Conservation (phyloP, 2,329 filamentous ascomycete genomes). For the Talaromyces sp. region DNA sequence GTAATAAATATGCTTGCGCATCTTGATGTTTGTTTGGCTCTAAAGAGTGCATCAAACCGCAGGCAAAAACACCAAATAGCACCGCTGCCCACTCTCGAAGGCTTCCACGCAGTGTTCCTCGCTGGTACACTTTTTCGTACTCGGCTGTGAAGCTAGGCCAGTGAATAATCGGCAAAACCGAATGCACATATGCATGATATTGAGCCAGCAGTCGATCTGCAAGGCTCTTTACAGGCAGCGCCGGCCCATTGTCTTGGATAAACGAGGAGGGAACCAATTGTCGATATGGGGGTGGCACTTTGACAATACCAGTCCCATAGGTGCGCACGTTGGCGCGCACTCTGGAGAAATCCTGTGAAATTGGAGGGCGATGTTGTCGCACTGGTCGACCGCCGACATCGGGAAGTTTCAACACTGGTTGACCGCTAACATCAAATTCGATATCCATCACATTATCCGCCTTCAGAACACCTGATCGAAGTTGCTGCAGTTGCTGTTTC, state of each 20-base stretch:
- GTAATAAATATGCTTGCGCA: constrained; percentile 66
- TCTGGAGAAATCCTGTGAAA: constrained; percentile 65
- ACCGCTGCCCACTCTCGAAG: constrained; percentile 71
- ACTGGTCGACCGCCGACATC: constrained; percentile 64
- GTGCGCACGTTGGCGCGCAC: constrained; percentile 70
- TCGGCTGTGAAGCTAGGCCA: constrained; percentile 77
- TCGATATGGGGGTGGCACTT: constrained; percentile 67
- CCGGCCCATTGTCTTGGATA: constrained; percentile 53
- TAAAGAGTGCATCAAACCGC: constrained; percentile 70
- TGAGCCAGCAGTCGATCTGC: constrained; percentile 70
- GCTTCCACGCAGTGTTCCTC: constrained; percentile 57
- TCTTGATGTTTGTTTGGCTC: constrained; percentile 56
- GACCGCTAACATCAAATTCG: constrained; percentile 36
- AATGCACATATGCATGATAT: constrained; percentile 74
- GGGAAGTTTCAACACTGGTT: constrained; percentile 57
- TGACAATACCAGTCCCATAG: constrained; percentile 75
- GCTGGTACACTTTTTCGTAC: constrained; percentile 72
- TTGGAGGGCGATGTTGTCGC: constrained; percentile 58
- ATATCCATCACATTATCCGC: constrained; percentile 46
- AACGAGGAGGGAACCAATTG: constrained; percentile 50
- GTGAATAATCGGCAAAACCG: constrained; percentile 79
- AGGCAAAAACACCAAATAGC: constrained; percentile 78
- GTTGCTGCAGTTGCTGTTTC: constrained; percentile 72
- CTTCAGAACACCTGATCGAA: constrained; percentile 62
- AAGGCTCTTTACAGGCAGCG: constrained; percentile 66